Conservation (phyloP, 345 rosid species). For the Pugionium cornutum region DNA sequence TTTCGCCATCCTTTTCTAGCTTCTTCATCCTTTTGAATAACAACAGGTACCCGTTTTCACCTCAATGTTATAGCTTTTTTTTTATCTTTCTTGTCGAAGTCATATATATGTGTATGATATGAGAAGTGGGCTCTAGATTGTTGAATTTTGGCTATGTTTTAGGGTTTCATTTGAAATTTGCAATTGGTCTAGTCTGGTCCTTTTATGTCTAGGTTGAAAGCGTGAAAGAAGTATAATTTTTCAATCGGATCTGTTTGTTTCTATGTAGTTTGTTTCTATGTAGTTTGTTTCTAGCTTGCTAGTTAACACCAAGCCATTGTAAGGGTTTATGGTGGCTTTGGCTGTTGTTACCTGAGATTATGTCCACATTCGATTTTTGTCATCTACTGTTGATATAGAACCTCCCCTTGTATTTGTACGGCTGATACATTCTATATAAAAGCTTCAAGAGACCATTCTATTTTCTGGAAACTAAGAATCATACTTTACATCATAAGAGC, state of each 20-base stretch:
- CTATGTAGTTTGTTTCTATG: background rate
- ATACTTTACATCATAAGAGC: conserved; percentile 5
- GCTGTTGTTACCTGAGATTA: conserved; percentile 1
- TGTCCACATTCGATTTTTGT: background rate
- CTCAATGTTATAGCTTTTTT: too few species aligned
- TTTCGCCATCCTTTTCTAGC: too few species aligned
- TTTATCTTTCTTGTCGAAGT: too few species aligned
- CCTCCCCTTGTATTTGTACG: background rate
- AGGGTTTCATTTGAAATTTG: background rate
- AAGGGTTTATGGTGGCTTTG: conserved; percentile 18
- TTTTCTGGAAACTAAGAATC: conserved; percentile 8
- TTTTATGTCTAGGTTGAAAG: conserved; percentile 4
- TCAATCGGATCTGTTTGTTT: conserved; percentile 25
- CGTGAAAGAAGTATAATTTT: background rate
- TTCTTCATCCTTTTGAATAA: too few species aligned
- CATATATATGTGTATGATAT: too few species aligned
- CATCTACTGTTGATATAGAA: conserved; percentile 5
- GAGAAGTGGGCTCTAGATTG: too few species aligned
- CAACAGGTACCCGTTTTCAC: too few species aligned
- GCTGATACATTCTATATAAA: background rate
- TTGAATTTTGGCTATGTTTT: too few species aligned
- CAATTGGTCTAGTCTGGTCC: background rate
- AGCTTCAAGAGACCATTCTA: conserved; percentile 2
- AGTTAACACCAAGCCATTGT: background rate
- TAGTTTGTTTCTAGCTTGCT: background rate